Evolutionary conservation across 139 green algal species (phyloP), one percentile per base, ranked within the genome.

Genomic region (Micromonas commoda): DNA sequence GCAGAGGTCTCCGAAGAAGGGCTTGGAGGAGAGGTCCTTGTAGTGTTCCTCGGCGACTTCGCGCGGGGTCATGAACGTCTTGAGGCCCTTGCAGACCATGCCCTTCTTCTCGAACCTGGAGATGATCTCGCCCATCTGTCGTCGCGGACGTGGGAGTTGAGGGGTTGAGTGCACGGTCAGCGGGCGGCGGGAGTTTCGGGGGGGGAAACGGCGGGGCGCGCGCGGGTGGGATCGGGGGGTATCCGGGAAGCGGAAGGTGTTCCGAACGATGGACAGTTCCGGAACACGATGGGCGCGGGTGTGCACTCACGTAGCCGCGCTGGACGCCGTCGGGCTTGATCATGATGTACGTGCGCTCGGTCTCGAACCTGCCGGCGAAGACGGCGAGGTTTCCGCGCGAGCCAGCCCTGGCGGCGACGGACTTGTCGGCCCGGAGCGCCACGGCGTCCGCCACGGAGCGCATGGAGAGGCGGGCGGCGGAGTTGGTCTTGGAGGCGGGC

Each of bases 1-100:
- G 1, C 99, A 92, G 1, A 99, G 88, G 23, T 89, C 90, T 52
- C 74, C 71, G 86, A 97, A 99, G 82, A 99, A 99, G 9, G 94
- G 94, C 86, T 97, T 97, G 28, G 39, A 57, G 35, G 82, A 85
- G 51, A 98, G 88, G 76, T 99, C 95, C 80, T 91, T 90, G 87
- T 98, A 98, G 86, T 98, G 93, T 85, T 97, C 88, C 87, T 97
- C 88, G 5, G 80, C 76, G 19, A 86, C 71, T 2, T 75, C 81
- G 38, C 79, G 81, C 24, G 90, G 86, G 23, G 83, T 90, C 77
- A 90, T 83, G 82, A 91, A 93, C 68, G 96, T 77, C 87, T 97
- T 96, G 23, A 90, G 52, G 70, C 37, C 81, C 66, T 78, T 77
- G 19, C 73, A 64, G 23, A 57, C 19, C 61, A 85, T 80, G 26